Percentiles rank a stretch among this genome's conserved stretches.
Evolutionary conservation across 768 basidiomycete species (phyloP).

Genomic region (Rhizopogon rudus): DNA sequence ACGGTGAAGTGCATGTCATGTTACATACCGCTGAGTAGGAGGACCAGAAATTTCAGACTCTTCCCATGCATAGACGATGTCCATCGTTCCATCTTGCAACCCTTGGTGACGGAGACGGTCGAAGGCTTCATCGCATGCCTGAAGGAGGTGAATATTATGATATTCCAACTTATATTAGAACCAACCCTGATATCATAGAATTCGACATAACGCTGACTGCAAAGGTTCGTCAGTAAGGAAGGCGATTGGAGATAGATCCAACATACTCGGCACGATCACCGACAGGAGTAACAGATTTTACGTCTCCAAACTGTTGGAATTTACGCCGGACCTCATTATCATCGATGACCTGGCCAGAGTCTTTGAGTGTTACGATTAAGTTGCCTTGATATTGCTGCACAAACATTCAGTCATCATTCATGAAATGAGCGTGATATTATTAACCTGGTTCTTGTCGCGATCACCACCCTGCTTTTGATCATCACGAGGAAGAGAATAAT

Average conservation of each 20-base stretch:
- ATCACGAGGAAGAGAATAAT: constrained; percentile 92
- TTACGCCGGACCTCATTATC: constrained; percentile 83
- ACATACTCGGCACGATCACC: constrained; percentile 60
- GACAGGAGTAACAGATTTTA: constrained; percentile 71
- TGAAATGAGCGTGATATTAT: constrained; percentile 4
- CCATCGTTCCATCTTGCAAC: constrained; percentile 82
- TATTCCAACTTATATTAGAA: neutral
- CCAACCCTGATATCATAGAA: constrained; percentile 85
- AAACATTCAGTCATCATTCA: constrained; percentile 8
- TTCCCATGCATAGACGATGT: constrained; percentile 86
- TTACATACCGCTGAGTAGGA: constrained; percentile 35
- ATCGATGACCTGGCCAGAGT: constrained; percentile 68
- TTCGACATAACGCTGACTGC: constrained; percentile 88
- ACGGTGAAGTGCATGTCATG: neutral
- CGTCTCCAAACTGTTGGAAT: constrained; percentile 87
- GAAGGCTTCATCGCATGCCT: constrained; percentile 77
- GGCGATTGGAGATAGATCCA: neutral
- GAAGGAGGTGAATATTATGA: constrained; percentile 7
- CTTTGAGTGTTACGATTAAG: constrained; percentile 71
- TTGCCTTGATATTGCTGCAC: constrained; percentile 76
- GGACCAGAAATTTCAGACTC: constrained; percentile 48
- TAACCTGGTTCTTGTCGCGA: constrained; percentile 81
- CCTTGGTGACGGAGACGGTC: constrained; percentile 78
- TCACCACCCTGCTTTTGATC: constrained; percentile 62
- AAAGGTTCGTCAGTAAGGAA: constrained; percentile 5